Conservation (phyloP, 257 asterid species). For the Rubia yunnanensis region DNA sequence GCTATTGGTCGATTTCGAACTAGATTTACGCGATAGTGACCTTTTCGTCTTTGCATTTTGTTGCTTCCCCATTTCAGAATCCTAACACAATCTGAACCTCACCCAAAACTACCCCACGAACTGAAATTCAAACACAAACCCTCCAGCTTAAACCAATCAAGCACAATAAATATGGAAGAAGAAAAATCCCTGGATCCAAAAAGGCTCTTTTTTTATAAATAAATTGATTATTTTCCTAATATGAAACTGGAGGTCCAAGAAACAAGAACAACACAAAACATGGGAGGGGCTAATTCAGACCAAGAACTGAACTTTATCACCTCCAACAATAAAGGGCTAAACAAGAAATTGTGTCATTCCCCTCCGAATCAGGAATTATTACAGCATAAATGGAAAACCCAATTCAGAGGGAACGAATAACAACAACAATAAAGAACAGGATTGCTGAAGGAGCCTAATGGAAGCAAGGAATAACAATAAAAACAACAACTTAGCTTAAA, state of each 20-base stretch:
- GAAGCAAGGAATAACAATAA: conserved; percentile 14
- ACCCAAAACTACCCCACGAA: conserved; percentile 8
- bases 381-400: conserved; percentile 17
- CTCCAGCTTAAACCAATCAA: conserved; percentile 9
- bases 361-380: conserved; percentile 16
- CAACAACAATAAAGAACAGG: conserved; percentile 16
- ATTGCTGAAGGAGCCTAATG: conserved; percentile 11
- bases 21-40: conserved; percentile 30
- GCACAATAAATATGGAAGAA: background rate
- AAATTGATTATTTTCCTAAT: background rate
- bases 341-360: conserved; percentile 4
- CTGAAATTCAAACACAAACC: conserved; percentile 13
- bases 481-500: conserved; percentile 26
- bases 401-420: conserved; percentile 11
- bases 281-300: conserved; percentile 1
- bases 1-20: conserved; percentile 8
- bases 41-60: conserved; percentile 37
- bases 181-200: conserved; percentile 10
- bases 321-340: conserved; percentile 14
- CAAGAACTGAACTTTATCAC: conserved; percentile 14
- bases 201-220: background rate
- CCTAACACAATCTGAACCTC: conserved; percentile 22
- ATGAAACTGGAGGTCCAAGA: background rate
- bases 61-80: conserved; percentile 45
- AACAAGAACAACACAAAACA: conserved; percentile 1